A percentile compares a stretch with the other conserved stretches of the same genome.
These are phyloP conservation scores for Coemansia sp. DNA, from an alignment of 192 early-diverging fungal genomes.

Conservation along the genomic window DNA sequence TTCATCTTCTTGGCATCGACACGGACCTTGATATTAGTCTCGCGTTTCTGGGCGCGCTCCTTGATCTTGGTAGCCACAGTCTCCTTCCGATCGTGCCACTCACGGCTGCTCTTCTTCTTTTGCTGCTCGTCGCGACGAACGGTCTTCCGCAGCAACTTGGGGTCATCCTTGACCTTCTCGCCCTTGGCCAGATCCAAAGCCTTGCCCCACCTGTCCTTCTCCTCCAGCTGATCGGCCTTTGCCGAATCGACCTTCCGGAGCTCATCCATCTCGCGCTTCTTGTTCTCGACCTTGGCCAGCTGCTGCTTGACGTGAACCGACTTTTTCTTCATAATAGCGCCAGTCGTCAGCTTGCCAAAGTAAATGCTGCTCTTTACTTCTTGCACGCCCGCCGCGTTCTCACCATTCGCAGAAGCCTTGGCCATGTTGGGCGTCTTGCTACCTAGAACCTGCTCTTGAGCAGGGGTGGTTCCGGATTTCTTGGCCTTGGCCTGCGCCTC, in stretches of 20 bases:
- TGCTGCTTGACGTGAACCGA: slow-evolving; percentile 58
- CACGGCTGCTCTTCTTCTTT: slow-evolving; percentile 83
- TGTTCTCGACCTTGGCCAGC: slow-evolving; percentile 69
- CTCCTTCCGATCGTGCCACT: slow-evolving; percentile 82
- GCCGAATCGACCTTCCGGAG: slow-evolving; percentile 64
- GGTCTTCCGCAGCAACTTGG: slow-evolving; percentile 87
- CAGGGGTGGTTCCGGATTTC: slow-evolving; percentile 18
- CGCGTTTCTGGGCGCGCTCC: slow-evolving; percentile 76
- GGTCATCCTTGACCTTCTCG: slow-evolving; percentile 91
- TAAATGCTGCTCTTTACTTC: slow-evolving; percentile 41
- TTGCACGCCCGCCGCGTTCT: neutral
- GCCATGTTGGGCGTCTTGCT: slow-evolving; percentile 31
- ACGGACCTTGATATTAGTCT: slow-evolving; percentile 82
- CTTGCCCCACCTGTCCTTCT: slow-evolving; percentile 84
- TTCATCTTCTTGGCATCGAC: slow-evolving; percentile 75
- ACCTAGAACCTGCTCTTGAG: slow-evolving; percentile 34
- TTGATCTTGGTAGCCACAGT: slow-evolving; percentile 64
- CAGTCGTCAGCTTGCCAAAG: slow-evolving; percentile 49
- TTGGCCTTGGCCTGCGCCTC: slow-evolving; percentile 47
- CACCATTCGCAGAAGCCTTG: slow-evolving; percentile 6
- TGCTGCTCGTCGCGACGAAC: slow-evolving; percentile 80
- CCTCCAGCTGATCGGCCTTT: slow-evolving; percentile 69
- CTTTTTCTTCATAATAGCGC: slow-evolving; percentile 54
- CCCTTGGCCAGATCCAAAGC: slow-evolving; percentile 79
- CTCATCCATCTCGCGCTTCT: slow-evolving; percentile 76